Conservation (phyloP, 2,329 filamentous ascomycete genomes). For the Blastomyces parvus region DNA sequence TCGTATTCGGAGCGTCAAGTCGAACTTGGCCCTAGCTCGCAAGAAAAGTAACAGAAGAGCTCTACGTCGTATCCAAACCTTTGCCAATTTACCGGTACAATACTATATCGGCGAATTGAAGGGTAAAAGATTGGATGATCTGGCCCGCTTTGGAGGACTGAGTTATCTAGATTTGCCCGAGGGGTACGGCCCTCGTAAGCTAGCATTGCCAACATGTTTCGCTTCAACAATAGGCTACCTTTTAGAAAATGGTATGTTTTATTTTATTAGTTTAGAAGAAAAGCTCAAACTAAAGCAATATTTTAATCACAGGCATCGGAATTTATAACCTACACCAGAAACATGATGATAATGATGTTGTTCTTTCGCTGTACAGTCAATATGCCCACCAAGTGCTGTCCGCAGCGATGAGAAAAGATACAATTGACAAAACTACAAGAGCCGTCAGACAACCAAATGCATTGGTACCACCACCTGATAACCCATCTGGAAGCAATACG, state of each 20-base stretch:
- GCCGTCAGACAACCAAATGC: conserved; percentile 26
- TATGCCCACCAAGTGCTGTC: conserved; percentile 33
- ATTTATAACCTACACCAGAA: conserved; percentile 29
- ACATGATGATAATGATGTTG: conserved; percentile 27
- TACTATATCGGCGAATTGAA: conserved; percentile 27
- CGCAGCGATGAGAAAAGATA: conserved; percentile 27
- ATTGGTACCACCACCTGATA: conserved; percentile 10
- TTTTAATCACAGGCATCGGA: conserved; percentile 19
- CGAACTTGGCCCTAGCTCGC: conserved; percentile 22
- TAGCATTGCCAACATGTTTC: conserved; percentile 36
- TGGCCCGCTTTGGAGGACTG: conserved; percentile 36
- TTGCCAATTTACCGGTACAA: conserved; percentile 25
- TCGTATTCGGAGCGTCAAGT: conserved; percentile 30
- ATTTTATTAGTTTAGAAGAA: neutral
- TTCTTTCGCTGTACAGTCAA: conserved; percentile 31
- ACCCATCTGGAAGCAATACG: conserved; percentile 10
- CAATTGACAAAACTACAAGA: conserved; percentile 29
- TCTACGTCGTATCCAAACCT: conserved; percentile 33
- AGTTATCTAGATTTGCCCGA: conserved; percentile 30
- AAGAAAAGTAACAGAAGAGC: conserved; percentile 17
- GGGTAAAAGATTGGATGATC: conserved; percentile 31
- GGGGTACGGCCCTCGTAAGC: conserved; percentile 30
- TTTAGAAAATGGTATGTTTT: conserved; percentile 26
- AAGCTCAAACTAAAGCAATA: conserved; percentile 1
- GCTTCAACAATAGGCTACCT: conserved; percentile 34